Percentiles rank a stretch among this genome's conserved stretches.
Conservation (phyloP, 176 grass and related monocot species). For the Chrysopogon serrulatus region DNA sequence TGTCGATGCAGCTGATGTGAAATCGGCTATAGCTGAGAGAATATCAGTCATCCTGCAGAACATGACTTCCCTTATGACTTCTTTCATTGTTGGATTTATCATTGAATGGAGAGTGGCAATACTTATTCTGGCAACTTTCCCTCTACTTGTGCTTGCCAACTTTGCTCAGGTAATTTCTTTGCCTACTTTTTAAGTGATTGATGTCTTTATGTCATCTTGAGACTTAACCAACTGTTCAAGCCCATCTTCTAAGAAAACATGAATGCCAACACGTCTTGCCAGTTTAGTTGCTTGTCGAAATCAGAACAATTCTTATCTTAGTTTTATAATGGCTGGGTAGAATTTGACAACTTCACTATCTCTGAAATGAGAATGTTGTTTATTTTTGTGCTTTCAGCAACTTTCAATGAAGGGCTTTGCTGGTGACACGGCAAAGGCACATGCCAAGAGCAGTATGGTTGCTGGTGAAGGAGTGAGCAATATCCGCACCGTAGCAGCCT, state of each 20-base stretch:
- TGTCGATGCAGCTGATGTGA: slow-evolving; percentile 91
- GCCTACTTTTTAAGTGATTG: background rate
- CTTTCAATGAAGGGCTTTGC: slow-evolving; percentile 97
- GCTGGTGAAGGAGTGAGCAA: slow-evolving; percentile 93
- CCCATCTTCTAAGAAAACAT: background rate
- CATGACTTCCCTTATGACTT: slow-evolving; percentile 81
- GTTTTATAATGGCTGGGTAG: background rate
- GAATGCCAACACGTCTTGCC: background rate
- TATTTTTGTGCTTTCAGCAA: slow-evolving; percentile 56
- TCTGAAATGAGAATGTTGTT: slow-evolving; percentile 5
- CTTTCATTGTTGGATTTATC: slow-evolving; percentile 89
- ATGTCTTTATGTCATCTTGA: background rate
- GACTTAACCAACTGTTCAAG: background rate
- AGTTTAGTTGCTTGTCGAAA: background rate
- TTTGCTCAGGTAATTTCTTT: slow-evolving; percentile 71
- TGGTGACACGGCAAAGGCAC: slow-evolving; percentile 87
- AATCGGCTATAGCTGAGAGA: slow-evolving; percentile 90
- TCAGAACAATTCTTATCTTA: background rate
- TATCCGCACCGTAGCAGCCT: slow-evolving; percentile 90
- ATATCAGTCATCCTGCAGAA: slow-evolving; percentile 98
- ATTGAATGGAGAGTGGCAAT: slow-evolving; percentile 92
- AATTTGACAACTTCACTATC: background rate
- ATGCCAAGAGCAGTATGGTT: slow-evolving; percentile 96
- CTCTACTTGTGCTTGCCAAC: slow-evolving; percentile 91
- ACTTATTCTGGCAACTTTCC: slow-evolving; percentile 94